Base-by-base conservation (phyloP, 225 moss, liverwort and hornwort species). In the Polytrichum commune region DNA sequence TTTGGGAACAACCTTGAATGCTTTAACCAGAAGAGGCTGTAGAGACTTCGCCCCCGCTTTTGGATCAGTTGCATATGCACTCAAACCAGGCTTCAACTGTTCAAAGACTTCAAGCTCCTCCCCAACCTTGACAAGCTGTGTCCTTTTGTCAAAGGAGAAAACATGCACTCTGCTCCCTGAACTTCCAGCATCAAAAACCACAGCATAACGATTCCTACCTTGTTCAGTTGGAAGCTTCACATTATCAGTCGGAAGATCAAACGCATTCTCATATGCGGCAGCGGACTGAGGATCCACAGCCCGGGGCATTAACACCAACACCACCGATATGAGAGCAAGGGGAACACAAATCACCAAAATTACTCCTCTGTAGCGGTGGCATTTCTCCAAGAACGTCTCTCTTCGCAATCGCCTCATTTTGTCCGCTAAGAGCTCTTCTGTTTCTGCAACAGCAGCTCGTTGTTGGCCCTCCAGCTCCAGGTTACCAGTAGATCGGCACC, bases 111-210 rank as follows among this genome's bases (percentile, higher is more conserved):
- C 82, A 73, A 84, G 79, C 53, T 90, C 90, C 64, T 83, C 83
- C 54, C 90, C 96, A 80, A 93, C 82, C 69, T 91, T 87, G 66
- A 89, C 80, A 69, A 96, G 86, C 72, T 93, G 86, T 70, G 87
- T 74, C 56, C 85, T 74, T 53, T 77, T 81, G 83, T 96, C 96
- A 54, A 96, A 96, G 25, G 90, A 85, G 65, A 89, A 96, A 27
- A 96, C 93, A 75, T 96, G 96, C 62, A 96, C 92, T 65, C 96
- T 92, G 67, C 96, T 96, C 71, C 96, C 96, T 9, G 96, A 96
- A 83, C 96, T 96, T 62, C 96, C 96, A 30, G 96, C 96, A 81
- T 96, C 96, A 69, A 96, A 96, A 63, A 96, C 77, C 20, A 96
- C 90, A 60, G 93, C 91, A 70, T 92, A 96, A 8, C 93, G 91